Percentiles rank a stretch among this genome's conserved stretches.
Conservation (phyloP, 2,329 filamentous ascomycete genomes). For the Fusarium ambrosium region DNA sequence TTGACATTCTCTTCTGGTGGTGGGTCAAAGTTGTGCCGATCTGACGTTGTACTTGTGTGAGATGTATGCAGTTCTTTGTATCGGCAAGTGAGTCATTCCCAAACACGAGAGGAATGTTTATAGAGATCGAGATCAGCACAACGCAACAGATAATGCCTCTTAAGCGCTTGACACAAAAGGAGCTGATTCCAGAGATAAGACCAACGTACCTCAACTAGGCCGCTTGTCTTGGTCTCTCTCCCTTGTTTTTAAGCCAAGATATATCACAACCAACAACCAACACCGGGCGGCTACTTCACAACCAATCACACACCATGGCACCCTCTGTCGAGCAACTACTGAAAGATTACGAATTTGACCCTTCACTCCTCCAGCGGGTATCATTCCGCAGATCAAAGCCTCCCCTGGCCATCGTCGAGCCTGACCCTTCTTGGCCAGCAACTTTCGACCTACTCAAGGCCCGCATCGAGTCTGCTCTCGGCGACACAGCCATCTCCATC, state of each 20-base stretch:
- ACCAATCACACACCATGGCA: slow-evolving; percentile 31
- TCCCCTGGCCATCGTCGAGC: slow-evolving; percentile 52
- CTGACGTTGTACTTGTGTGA: neutral
- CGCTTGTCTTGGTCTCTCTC: slow-evolving; percentile 3
- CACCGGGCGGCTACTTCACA: slow-evolving; percentile 3
- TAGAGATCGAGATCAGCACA: neutral
- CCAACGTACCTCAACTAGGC: neutral
- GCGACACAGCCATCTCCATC: slow-evolving; percentile 53
- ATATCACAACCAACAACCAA: slow-evolving; percentile 24
- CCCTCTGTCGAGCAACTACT: slow-evolving; percentile 45
- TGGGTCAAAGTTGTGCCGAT: slow-evolving; percentile 6
- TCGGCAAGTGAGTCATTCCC: slow-evolving; percentile 13
- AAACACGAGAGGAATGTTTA: neutral
- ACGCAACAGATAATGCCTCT: neutral
- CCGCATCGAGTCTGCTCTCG: slow-evolving; percentile 54
- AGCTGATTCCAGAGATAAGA: neutral
- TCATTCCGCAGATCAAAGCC: slow-evolving; percentile 41
- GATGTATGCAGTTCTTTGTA: neutral
- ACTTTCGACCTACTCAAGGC: slow-evolving; percentile 49
- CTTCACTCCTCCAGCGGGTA: slow-evolving; percentile 42
- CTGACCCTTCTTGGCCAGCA: slow-evolving; percentile 54
- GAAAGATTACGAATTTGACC: slow-evolving; percentile 44
- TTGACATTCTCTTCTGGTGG: neutral
- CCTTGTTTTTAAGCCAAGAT: slow-evolving; percentile 1
- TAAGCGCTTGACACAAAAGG: slow-evolving; percentile 14